Conservation (phyloP, 257 asterid species). For the Ilex asprella region DNA sequence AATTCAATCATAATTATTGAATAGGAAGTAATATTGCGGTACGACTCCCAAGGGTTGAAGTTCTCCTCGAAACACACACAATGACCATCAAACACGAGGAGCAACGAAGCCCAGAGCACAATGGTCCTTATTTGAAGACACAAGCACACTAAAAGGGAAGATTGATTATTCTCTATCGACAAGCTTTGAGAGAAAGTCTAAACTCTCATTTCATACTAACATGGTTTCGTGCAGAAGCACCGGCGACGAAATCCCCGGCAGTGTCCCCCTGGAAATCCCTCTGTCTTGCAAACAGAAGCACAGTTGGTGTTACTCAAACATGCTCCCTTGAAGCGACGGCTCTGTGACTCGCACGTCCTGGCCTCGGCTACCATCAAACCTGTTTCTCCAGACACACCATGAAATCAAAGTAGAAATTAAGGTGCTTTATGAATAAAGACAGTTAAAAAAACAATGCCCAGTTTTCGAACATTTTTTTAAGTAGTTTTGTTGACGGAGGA, state of each 20-base stretch:
- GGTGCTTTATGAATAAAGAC: background rate
- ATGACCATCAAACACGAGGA: too few species aligned
- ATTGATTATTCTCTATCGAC: too few species aligned
- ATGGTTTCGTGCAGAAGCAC: slow-evolving; percentile 17
- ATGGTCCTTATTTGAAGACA: too few species aligned
- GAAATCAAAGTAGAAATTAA: background rate
- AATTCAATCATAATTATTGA: too few species aligned
- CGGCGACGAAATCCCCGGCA: slow-evolving; percentile 81
- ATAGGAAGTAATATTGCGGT: too few species aligned
- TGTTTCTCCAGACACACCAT: background rate
- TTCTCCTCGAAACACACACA: too few species aligned
- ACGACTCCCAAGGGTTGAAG: too few species aligned
- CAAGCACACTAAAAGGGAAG: too few species aligned
- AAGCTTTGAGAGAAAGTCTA: too few species aligned
- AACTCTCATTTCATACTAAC: background rate
- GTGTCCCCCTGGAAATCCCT: slow-evolving; percentile 62
- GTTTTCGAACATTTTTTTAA: too few species aligned
- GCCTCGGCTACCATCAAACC: slow-evolving; percentile 42
- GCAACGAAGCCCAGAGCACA: too few species aligned
- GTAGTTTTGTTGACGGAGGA: too few species aligned
- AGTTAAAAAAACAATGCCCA: background rate
- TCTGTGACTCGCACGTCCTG: slow-evolving; percentile 54
- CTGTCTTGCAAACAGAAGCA: slow-evolving; percentile 49
- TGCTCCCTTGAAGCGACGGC: slow-evolving; percentile 50
- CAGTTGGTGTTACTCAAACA: slow-evolving; percentile 47